Conservation (phyloP, 163 green algal species). For the Botryococcus braunii region DNA sequence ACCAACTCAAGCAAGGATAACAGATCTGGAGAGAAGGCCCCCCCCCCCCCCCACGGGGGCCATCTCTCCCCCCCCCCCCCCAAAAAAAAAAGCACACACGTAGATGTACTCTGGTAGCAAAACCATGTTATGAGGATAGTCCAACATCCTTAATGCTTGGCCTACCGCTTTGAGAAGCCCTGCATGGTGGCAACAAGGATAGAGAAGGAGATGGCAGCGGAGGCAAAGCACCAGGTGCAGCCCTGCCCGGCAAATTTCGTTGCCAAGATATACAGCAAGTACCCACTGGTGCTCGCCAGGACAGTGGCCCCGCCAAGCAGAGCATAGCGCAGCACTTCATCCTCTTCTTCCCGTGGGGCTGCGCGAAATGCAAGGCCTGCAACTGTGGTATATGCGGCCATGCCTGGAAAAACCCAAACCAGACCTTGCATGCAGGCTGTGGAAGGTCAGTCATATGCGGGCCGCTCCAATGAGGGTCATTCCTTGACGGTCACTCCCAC, state of each 20-base stretch:
- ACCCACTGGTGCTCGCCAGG: slow-evolving; percentile 40
- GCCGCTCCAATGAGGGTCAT: no score
- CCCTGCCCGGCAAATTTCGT: slow-evolving; percentile 51
- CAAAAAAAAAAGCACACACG: no score
- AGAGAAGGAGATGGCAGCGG: slow-evolving; percentile 49
- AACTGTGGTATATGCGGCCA: slow-evolving; percentile 50
- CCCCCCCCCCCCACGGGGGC: no score
- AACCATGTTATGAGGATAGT: no score
- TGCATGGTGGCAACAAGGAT: slow-evolving; percentile 27
- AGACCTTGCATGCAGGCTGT: neutral
- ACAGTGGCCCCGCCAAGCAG: slow-evolving; percentile 32
- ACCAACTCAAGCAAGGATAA: no score
- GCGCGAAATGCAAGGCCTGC: slow-evolving; percentile 25
- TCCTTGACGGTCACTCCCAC: neutral
- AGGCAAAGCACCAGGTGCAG: slow-evolving; percentile 76
- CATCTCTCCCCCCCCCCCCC: no score
- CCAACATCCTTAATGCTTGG: no score
- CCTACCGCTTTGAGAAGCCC: slow-evolving; percentile 13
- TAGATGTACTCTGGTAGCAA: no score
- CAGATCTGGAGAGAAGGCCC: no score
- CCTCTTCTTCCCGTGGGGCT: neutral
- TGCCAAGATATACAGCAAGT: slow-evolving; percentile 57
- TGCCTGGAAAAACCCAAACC: slow-evolving; percentile 23
- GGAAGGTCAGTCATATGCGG: no score
- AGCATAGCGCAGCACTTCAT: slow-evolving; percentile 2